Evolutionary conservation across 2,329 filamentous ascomycete species (phyloP).

Genomic region (Lojkania enalia): DNA sequence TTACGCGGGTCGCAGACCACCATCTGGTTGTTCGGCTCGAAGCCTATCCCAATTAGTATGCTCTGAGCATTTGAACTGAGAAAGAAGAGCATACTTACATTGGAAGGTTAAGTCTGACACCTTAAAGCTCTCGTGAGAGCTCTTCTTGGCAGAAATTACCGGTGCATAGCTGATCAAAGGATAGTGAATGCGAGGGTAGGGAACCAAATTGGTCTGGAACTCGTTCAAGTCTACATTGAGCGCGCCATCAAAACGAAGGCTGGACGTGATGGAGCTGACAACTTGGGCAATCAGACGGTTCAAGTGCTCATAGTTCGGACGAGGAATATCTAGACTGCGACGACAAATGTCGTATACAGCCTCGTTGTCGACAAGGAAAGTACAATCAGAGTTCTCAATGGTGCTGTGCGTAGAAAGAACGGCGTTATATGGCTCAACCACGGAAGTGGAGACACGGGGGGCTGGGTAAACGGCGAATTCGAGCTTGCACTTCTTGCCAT

Average conservation of each 20-base stretch:
- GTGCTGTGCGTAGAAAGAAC: slow-evolving; percentile 75
- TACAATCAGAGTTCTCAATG: slow-evolving; percentile 77
- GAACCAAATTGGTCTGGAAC: slow-evolving; percentile 77
- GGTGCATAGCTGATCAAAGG: slow-evolving; percentile 73
- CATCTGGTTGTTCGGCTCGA: slow-evolving; percentile 80
- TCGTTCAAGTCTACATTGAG: slow-evolving; percentile 76
- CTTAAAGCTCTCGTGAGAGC: slow-evolving; percentile 85
- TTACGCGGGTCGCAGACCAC: slow-evolving; percentile 74
- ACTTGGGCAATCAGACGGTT: slow-evolving; percentile 75
- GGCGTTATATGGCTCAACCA: slow-evolving; percentile 75
- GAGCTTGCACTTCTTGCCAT: slow-evolving; percentile 77
- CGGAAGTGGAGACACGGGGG: slow-evolving; percentile 69
- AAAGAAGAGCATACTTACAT: slow-evolving; percentile 50
- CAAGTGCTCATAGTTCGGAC: slow-evolving; percentile 70
- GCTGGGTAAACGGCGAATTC: slow-evolving; percentile 74
- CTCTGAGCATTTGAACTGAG: not conserved
- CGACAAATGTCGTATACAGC: slow-evolving; percentile 76
- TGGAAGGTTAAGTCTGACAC: slow-evolving; percentile 76
- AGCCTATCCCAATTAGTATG: slow-evolving; percentile 53
- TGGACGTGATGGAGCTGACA: slow-evolving; percentile 74
- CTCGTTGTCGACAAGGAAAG: slow-evolving; percentile 76
- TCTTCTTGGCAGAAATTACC: slow-evolving; percentile 73
- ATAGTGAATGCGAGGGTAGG: slow-evolving; percentile 75
- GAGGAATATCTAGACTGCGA: slow-evolving; percentile 70
- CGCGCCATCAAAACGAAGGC: slow-evolving; percentile 71